Conservation (phyloP, 2,329 filamentous ascomycete genomes). For the Claviceps sp. region DNA sequence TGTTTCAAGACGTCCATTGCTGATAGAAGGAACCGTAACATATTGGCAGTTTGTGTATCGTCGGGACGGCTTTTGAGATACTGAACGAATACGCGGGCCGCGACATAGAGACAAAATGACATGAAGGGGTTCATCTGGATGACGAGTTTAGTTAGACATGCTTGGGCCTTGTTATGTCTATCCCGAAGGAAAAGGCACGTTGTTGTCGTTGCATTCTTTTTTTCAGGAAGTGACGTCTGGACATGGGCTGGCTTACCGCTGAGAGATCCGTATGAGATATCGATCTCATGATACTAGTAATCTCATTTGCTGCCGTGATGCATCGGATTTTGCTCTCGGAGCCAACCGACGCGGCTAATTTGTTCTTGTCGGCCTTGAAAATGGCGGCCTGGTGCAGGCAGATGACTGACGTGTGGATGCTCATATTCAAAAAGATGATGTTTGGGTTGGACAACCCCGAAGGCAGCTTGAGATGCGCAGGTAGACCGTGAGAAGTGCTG, state of each 20-base stretch:
- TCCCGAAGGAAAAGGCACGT: not conserved
- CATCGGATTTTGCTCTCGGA: constrained; percentile 88
- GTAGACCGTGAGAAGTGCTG: constrained; percentile 75
- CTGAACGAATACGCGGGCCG: constrained; percentile 87
- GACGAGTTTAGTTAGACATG: too few species aligned
- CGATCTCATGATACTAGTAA: constrained; percentile 89
- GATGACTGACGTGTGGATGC: constrained; percentile 89
- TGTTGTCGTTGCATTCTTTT: not conserved
- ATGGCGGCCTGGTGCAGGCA: constrained; percentile 98
- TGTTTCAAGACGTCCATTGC: constrained; percentile 84
- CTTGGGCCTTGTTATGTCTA: too few species aligned
- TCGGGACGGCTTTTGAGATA: constrained; percentile 90
- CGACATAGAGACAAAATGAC: constrained; percentile 92
- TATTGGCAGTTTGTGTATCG: constrained; percentile 64
- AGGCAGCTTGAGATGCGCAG: constrained; percentile 66
- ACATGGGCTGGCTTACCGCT: constrained; percentile 35
- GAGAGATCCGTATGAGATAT: constrained; percentile 82
- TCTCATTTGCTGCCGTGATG: constrained; percentile 85
- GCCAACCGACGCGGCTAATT: constrained; percentile 60
- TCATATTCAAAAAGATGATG: constrained; percentile 90
- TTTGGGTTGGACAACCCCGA: constrained; percentile 65
- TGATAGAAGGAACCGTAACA: constrained; percentile 77
- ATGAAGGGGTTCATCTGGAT: constrained; percentile 85
- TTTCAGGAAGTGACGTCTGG: not conserved
- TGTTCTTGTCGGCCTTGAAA: constrained; percentile 88